Evolutionary conservation across 345 rosid genomes (phyloP).

Genomic region (Salix brachista): DNA sequence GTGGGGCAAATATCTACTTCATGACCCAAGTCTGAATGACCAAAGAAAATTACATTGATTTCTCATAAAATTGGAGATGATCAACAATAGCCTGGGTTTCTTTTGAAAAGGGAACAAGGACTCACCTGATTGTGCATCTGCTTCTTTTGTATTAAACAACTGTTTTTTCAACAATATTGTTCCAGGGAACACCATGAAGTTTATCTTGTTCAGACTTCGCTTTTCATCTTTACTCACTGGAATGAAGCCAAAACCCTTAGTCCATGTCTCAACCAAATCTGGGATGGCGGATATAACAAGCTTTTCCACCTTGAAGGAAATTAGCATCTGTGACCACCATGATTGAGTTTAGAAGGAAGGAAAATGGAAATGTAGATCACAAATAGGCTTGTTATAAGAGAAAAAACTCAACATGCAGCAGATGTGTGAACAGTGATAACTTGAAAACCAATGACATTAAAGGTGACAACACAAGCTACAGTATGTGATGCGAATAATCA

Average conservation of each 20-base stretch:
- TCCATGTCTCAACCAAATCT: conserved; percentile 78
- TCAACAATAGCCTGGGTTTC: not conserved
- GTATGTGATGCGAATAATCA: not conserved
- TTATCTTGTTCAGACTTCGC: conserved; percentile 49
- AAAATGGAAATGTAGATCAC: not conserved
- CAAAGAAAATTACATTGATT: not conserved
- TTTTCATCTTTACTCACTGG: conserved; percentile 56
- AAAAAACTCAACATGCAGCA: not conserved
- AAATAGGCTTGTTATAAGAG: not conserved
- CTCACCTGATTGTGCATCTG: conserved; percentile 39
- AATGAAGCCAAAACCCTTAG: conserved; percentile 69
- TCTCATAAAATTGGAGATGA: not conserved
- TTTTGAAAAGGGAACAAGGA: not conserved
- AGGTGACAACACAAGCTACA: not conserved
- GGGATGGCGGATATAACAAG: conserved; percentile 91
- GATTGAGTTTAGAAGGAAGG: not conserved
- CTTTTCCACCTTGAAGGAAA: conserved; percentile 71
- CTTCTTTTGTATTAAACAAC: conserved; percentile 26
- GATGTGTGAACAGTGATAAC: not conserved
- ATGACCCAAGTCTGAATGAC: conserved; percentile 2
- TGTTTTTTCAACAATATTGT: conserved; percentile 62
- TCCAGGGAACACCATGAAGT: conserved; percentile 89
- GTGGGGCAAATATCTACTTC: not conserved
- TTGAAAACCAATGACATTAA: not conserved
- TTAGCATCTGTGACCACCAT: conserved; percentile 56